Evolutionary conservation across 2,329 filamentous ascomycete species (phyloP).

Genomic region (Fusarium floridanum): DNA sequence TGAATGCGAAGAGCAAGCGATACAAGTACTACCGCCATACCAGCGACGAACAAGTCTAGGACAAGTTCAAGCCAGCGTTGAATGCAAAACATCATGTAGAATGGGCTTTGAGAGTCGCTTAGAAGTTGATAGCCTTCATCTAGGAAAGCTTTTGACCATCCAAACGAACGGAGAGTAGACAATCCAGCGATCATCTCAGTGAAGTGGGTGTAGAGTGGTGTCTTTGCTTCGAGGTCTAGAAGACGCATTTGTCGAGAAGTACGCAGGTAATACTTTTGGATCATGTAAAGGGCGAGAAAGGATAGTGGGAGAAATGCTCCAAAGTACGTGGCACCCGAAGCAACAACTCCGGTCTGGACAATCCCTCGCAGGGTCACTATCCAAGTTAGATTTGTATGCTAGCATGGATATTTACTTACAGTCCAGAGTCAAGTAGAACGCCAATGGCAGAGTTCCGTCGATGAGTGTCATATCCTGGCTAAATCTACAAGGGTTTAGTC

Average conservation of each 20-base stretch:
- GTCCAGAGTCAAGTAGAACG: constrained; percentile 46
- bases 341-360: constrained; percentile 41
- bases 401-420: constrained; percentile 42
- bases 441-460: constrained; percentile 54
- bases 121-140: constrained; percentile 52
- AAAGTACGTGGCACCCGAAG: constrained; percentile 44
- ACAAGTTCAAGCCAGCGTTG: constrained; percentile 64
- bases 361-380: constrained; percentile 48
- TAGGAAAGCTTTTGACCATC: constrained; percentile 56
- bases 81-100: constrained; percentile 62
- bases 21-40: constrained; percentile 61
- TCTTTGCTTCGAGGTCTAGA: constrained; percentile 64
- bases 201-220: constrained; percentile 65
- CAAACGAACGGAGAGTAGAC: constrained; percentile 63
- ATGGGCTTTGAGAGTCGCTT: constrained; percentile 62
- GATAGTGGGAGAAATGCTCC: constrained; percentile 58
- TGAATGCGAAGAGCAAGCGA: constrained; percentile 54
- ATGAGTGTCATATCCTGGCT: constrained; percentile 59
- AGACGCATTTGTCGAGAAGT: constrained; percentile 66
- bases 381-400: neutral
- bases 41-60: constrained; percentile 62
- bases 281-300: constrained; percentile 55
- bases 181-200: constrained; percentile 62
- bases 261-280: constrained; percentile 64
- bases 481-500: constrained; percentile 51